These are phyloP conservation scores for Dictyostelium intermedium DNA, from an alignment of 78 protist species.

Conservation along the genomic window DNA sequence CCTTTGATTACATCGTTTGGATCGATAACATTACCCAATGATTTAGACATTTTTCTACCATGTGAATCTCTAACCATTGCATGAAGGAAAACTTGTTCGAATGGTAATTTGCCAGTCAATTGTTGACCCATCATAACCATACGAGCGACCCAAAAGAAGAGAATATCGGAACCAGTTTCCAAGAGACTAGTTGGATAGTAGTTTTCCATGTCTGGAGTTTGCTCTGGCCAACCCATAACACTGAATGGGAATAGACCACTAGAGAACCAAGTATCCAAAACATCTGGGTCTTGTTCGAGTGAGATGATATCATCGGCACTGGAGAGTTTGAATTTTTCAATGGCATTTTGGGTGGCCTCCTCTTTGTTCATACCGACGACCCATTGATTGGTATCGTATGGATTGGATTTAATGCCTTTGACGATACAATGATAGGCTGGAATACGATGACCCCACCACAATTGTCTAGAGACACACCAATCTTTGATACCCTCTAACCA, in stretches of 20 bases:
- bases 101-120: constrained; percentile 95
- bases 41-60: constrained; percentile 97
- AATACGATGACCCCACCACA: constrained; percentile 99
- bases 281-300: constrained; percentile 98
- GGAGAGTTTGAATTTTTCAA: constrained; percentile 32
- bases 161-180: constrained; percentile 99
- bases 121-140: constrained; percentile 98
- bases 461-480: constrained; percentile 99
- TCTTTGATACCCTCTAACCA: constrained; percentile 83
- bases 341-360: constrained; percentile 77
- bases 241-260: constrained; percentile 99
- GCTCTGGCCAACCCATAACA: constrained; percentile 97
- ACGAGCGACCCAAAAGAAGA: constrained; percentile 99
- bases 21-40: constrained; percentile 98
- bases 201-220: constrained; percentile 80
- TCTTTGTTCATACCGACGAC: constrained; percentile 57
- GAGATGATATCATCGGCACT: constrained; percentile 7
- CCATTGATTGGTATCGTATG: constrained; percentile 55
- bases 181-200: constrained; percentile 96
- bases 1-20: constrained; percentile 97
- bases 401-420: constrained; percentile 45
- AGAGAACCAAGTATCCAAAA: constrained; percentile 99
- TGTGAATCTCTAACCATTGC: constrained; percentile 95
- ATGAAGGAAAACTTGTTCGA: constrained; percentile 94
- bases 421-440: constrained; percentile 95